Evolutionary conservation across 2,329 filamentous ascomycete genomes (phyloP), one percentile per base, ranked within the genome.

Genomic region (Sphaerulina musiva): DNA sequence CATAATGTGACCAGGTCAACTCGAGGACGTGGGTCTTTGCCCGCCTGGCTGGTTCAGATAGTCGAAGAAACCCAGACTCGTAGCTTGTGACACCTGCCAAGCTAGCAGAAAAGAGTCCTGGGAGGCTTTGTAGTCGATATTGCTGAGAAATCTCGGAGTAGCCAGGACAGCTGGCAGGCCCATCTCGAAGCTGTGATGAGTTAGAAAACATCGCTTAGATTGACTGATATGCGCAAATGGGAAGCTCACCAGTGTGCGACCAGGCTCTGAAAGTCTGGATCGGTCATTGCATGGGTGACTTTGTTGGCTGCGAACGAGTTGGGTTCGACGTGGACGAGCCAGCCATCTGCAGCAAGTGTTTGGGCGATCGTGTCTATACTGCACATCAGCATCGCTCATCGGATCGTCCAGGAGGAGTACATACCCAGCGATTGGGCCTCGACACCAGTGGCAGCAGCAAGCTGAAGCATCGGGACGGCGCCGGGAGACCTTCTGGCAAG

Each of bases 121-220:
- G 2, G 48, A 31, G 4, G 42, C 40, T n/a, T 43, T 42, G 40
- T 43, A 51, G 34, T 51, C 34, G 17, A 51, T 51, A 40, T 31
- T 51, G 48, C 36, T 44, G 2, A 51, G 40, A 7, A 51, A 51
- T n/a, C 48, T 44, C 4, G 48, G 48, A 4, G 48, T 51, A n/a
- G 48, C 48, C 3, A 51, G 12, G 0, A 41, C 41, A 9, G 41
- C 48, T 7, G 48, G 48, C 11, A 51, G 29, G 17, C 48, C 48
- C 48, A 51, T 44, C n/a, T 51, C 48, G 41, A 44, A 44, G 9
- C 48, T 51, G n/a, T n/a, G n/a, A n/a, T n/a, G n/a, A n/a, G n/a
- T n/a, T n/a, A n/a, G n/a, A n/a, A n/a, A n/a, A n/a, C n/a, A n/a
- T n/a, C n/a, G n/a, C n/a, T n/a, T 12, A 6, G 17, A 12, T 34